These are phyloP conservation scores for Kwoniella bestiolae DNA, from an alignment of 768 basidiomycete species.

Conservation along the genomic window DNA sequence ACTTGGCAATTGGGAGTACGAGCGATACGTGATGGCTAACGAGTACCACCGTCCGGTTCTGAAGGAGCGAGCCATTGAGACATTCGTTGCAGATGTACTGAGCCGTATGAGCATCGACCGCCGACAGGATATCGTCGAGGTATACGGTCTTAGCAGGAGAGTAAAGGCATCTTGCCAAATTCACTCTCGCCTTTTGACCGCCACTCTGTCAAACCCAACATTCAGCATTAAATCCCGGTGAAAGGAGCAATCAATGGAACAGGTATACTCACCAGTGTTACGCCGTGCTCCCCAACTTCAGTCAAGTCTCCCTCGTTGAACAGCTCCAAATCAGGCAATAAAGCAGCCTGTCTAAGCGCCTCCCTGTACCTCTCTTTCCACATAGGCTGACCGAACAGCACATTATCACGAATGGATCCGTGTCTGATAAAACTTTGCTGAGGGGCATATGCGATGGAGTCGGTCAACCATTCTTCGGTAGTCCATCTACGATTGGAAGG, in stretches of 20 bases:
- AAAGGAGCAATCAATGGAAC: background rate
- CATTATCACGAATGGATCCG: constrained; percentile 63
- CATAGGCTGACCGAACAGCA: constrained; percentile 55
- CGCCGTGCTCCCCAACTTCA: constrained; percentile 55
- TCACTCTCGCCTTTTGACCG: constrained; percentile 51
- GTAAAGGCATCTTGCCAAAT: constrained; percentile 55
- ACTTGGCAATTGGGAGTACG: constrained; percentile 46
- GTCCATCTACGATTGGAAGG: constrained; percentile 26
- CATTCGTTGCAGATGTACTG: constrained; percentile 50
- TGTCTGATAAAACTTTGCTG: constrained; percentile 53
- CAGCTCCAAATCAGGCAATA: constrained; percentile 49
- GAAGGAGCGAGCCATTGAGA: constrained; percentile 41
- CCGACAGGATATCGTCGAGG: constrained; percentile 53
- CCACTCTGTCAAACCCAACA: constrained; percentile 31
- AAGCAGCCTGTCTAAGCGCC: constrained; percentile 40
- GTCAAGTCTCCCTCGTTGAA: constrained; percentile 51
- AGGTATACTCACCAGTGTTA: constrained; percentile 37
- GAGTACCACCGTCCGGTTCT: constrained; percentile 47
- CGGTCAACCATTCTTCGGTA: constrained; percentile 32
- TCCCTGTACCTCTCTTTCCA: constrained; percentile 46
- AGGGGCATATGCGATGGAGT: constrained; percentile 47
- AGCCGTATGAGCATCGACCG: constrained; percentile 56
- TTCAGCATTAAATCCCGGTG: background rate
- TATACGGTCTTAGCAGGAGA: constrained; percentile 53
- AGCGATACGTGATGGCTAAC: constrained; percentile 56